Base-by-base conservation (phyloP, 768 basidiomycete species). In the Ramaria sp. region DNA sequence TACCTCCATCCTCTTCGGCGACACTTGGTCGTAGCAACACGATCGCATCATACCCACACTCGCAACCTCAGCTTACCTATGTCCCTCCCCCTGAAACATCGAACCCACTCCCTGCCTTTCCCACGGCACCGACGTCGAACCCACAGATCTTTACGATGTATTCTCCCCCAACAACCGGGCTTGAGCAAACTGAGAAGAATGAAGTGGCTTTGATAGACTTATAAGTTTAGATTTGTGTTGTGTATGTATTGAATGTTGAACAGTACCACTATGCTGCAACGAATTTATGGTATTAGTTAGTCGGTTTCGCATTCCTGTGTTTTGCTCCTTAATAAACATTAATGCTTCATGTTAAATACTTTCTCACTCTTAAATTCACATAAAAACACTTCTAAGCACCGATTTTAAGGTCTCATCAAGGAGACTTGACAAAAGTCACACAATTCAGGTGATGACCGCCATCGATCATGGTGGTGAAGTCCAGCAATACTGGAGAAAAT, bases 181-280 rank as follows among this genome's bases (percentile, higher is more conserved):
- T 77, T n/a, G 70, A 72, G 36, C 77, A 78, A 47, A 73, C 76
- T 56, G 82, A 84, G 57, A 77, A 84, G 62, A 78, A 83, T 68
- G 85, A 87, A 55, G 74, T 73, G 47, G 59, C 73, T 59, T 60
- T 76, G 66, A 76, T 77, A 57, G 74, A 76, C 34, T 49, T 76
- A 48, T 72, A 57, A 41, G 15, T 7, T n/a, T 41, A n/a, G 20
- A 41, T 41, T n/a, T n/a, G n/a, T n/a, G n/a, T n/a, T n/a, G 39
- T 41, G 6, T 41, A 22, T 22, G 39, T 22, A 41, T 41, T n/a
- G 16, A 18, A 10, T 41, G 20, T 41, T 41, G 32, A 34, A 34
- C 32, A 34, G 32, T 34, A n/a, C n/a, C n/a, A n/a, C n/a, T n/a
- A 34, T 34, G 32, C 13, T 34, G 32, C 13, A 9, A 34, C 32